A percentile compares a stretch with the other conserved stretches of the same genome.
Conservation (phyloP, 2,329 filamentous ascomycete genomes). For the Thelonectria olida region DNA sequence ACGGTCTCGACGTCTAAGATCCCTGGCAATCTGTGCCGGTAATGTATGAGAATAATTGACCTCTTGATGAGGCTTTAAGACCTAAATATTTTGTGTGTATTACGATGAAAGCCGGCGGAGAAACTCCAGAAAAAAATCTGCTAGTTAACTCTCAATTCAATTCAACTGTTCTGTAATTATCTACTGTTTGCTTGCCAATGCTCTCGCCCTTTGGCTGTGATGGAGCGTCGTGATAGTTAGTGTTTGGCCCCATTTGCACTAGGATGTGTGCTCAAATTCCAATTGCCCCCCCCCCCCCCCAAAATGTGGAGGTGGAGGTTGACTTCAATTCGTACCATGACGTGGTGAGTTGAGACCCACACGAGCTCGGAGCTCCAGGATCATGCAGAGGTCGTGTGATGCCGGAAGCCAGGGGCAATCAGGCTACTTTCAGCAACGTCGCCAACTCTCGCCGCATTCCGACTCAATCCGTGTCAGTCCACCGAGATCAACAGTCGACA, state of each 20-base stretch:
- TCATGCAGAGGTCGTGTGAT: constrained; percentile 35
- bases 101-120: constrained; percentile 34
- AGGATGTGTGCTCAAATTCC: no score
- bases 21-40: constrained; percentile 42
- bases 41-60: constrained; percentile 37
- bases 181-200: neutral
- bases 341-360: constrained; percentile 37
- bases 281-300: no score
- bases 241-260: neutral
- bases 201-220: no score
- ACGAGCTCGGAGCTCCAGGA: constrained; percentile 41
- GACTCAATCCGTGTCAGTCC: constrained; percentile 22
- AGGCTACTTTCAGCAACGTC: constrained; percentile 7
- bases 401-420: constrained; percentile 29
- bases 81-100: constrained; percentile 40
- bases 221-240: no score
- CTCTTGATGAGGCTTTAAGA: constrained; percentile 33
- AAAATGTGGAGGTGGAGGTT: constrained; percentile 41
- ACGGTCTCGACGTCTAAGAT: constrained; percentile 81
- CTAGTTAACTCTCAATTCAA: constrained; percentile 40
- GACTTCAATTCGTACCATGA: constrained; percentile 25
- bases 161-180: constrained; percentile 13
- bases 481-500: constrained; percentile 8
- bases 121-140: constrained; percentile 42
- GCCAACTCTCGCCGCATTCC: constrained; percentile 17